Conservation (phyloP, 140 eudicot species). For the Anethum foeniculum region DNA sequence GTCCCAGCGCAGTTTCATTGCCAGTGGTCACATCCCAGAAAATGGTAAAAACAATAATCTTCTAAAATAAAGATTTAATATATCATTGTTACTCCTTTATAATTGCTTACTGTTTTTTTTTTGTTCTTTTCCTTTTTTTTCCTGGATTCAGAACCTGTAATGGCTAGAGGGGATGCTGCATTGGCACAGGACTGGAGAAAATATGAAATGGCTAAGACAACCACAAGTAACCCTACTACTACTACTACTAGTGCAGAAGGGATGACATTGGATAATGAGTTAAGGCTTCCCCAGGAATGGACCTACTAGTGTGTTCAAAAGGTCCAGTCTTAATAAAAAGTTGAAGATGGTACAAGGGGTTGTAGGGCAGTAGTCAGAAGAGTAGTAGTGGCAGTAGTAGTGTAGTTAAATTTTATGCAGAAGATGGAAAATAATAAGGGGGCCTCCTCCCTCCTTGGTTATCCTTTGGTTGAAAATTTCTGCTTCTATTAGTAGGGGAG, state of each 20-base stretch:
- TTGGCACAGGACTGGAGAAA: conserved; percentile 25
- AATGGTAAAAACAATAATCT: conserved; percentile 18
- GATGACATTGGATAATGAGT: conserved; percentile 16
- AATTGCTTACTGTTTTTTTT: too few relatives aligned
- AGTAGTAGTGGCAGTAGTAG: background rate
- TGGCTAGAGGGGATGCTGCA: conserved; percentile 39
- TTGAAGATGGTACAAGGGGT: too few relatives aligned
- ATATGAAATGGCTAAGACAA: background rate
- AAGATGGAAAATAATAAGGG: background rate
- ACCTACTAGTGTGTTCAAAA: conserved; percentile 38
- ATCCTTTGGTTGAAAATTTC: background rate
- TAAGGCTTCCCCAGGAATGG: conserved; percentile 74
- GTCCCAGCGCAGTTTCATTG: conserved; percentile 16
- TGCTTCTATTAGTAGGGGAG: background rate
- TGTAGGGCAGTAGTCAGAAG: background rate
- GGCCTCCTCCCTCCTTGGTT: background rate
- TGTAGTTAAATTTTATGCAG: background rate
- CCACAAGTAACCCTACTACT: background rate
- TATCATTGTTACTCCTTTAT: background rate
- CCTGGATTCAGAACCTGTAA: conserved; percentile 21
- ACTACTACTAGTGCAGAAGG: conserved; percentile 8
- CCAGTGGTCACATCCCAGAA: conserved; percentile 18
- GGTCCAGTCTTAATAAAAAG: too few relatives aligned
- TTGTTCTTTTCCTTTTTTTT: background rate
- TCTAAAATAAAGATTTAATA: background rate